A percentile compares a stretch with the other conserved stretches of the same genome.
phyloP scores from a whole-genome alignment of 495 filamentous ascomycete species.

The Bacidia gigantensis region DNA sequence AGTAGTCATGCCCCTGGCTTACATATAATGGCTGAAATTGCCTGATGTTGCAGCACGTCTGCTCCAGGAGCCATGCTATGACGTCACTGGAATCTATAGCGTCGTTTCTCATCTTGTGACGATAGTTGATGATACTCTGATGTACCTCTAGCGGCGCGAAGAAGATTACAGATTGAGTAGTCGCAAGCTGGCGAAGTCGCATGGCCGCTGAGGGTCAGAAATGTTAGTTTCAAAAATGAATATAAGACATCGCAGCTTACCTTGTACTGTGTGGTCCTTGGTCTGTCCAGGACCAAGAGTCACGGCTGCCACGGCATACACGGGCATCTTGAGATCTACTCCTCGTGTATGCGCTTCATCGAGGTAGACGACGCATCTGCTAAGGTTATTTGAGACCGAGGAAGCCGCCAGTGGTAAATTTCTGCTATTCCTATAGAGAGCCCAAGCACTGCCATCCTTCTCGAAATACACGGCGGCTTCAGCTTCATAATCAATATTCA shows the following conservation, averaged over 20 bases:
- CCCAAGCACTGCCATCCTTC: constrained; percentile 27
- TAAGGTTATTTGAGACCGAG: constrained; percentile 44
- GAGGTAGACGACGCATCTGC: constrained; percentile 53
- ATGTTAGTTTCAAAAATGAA: background rate
- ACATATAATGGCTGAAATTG: constrained; percentile 42
- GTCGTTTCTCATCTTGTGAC: constrained; percentile 14
- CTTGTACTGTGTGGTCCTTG: constrained; percentile 64
- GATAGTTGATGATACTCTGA: constrained; percentile 30
- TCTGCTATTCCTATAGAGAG: constrained; percentile 33
- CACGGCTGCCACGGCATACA: constrained; percentile 46
- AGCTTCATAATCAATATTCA: constrained; percentile 19
- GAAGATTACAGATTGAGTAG: constrained; percentile 28
- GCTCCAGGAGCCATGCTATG: constrained; percentile 45
- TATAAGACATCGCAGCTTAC: constrained; percentile 29
- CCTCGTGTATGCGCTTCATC: constrained; percentile 69
- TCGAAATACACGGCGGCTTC: constrained; percentile 44
- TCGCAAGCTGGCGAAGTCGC: constrained; percentile 29
- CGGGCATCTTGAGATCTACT: constrained; percentile 54
- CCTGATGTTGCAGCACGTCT: constrained; percentile 42
- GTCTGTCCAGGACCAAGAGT: constrained; percentile 54
- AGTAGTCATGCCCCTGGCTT: constrained; percentile 45
- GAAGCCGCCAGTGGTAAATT: constrained; percentile 43
- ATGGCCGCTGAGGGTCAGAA: constrained; percentile 43
- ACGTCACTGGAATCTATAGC: constrained; percentile 36
- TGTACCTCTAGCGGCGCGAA: constrained; percentile 37